Evolutionary conservation across 352 stramenopile species (phyloP), one percentile per base, ranked within the genome.

Genomic region (Pythium aristosporum): DNA sequence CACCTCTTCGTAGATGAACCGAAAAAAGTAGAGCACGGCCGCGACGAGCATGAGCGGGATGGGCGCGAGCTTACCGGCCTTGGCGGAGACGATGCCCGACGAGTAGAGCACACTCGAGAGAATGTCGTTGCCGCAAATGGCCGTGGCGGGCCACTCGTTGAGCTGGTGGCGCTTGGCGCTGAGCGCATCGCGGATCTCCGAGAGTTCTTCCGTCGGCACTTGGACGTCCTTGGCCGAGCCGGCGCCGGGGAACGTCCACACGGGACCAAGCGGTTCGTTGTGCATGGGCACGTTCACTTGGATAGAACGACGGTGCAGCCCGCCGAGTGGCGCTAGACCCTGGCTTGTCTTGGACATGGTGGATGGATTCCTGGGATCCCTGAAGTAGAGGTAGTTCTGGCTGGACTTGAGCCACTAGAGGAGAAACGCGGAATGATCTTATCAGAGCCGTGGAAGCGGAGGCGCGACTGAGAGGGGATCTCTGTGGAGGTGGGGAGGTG

Each of bases 111-210:
- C 97, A 70, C 89, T 98, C 56, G 87, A 96, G 57, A 98, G 79
- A 73, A 98, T 98, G 64, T 98, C 94, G 71, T 98, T 98, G 16
- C 95, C 95, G 58, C 90, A 98, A 72, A 98, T 98, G 16, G 92
- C 89, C 13, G 95, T 98, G 15, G 95, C 92, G 51, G 96, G 73
- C 83, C 92, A 97, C 79, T 98, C 88, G 5, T 87, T 92, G 23
- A 98, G 80, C 71, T 94, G 94, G 12, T 82, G 68, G 75, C 94
- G 82, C 64, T 90, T 62, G 42, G 20, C 55, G 28, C 23, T 32
- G n/a, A 62, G 55, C 30, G 44, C 25, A n/a, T 54, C 55, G 18
- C 55, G 55, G 25, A 62, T 62, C 30, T 47, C 39, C 18, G 43
- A 2, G 15, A 62, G 28, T 46, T 62, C 55, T 9, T 62, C 55